Evolutionary conservation across 192 early-diverging fungal species (phyloP).

Genomic region (Diversispora eburnea): DNA sequence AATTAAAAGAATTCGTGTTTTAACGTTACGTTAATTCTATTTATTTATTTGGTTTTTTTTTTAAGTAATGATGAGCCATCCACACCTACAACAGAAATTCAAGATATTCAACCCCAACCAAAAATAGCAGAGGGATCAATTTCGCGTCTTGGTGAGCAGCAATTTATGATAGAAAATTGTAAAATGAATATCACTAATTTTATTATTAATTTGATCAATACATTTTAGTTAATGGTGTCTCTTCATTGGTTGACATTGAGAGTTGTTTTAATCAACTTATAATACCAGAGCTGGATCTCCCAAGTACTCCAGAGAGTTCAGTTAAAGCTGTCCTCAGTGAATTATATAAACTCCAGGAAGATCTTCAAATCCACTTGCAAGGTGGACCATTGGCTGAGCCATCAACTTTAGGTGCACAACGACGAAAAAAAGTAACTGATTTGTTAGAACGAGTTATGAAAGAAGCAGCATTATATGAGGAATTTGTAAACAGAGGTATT

Average conservation of each 20-base stretch:
- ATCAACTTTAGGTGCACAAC: conserved; percentile 38
- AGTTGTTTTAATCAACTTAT: conserved; percentile 48
- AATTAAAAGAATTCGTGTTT: background rate
- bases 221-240: conserved; percentile 51
- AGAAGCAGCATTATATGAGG: conserved; percentile 58
- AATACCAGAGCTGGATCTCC: conserved; percentile 57
- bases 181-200: background rate
- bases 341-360: conserved; percentile 55
- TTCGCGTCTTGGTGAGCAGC: conserved; percentile 24
- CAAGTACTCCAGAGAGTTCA: conserved; percentile 50
- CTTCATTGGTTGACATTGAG: conserved; percentile 51
- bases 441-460: conserved; percentile 50
- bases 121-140: conserved; percentile 29
- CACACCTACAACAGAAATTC: conserved; percentile 20
- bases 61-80: conserved; percentile 30
- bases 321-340: conserved; percentile 47
- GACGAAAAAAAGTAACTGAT: conserved; percentile 44
- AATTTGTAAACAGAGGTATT: conserved; percentile 59
- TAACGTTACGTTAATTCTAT: background rate
- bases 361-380: conserved; percentile 59
- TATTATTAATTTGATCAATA: conserved; percentile 31
- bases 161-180: background rate
- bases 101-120: conserved; percentile 15
- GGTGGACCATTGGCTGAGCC: conserved; percentile 50
- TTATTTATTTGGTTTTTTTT: background rate